These are phyloP conservation scores for Letharia lupina DNA, from an alignment of 495 filamentous ascomycete genomes.

Conservation along the genomic window DNA sequence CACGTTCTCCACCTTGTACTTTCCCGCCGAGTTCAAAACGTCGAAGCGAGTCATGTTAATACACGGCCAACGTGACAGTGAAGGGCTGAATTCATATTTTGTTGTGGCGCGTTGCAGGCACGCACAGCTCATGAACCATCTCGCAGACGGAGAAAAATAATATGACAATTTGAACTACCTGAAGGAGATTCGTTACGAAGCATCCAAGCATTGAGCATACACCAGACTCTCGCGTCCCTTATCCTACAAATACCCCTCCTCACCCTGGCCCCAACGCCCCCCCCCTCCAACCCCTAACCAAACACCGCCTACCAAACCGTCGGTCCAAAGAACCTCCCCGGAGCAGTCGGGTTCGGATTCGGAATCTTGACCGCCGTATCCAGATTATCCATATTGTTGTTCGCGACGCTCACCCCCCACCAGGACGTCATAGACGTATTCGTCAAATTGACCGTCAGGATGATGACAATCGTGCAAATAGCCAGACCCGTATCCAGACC, in stretches of 20 bases:
- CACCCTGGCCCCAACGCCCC: too few relatives aligned
- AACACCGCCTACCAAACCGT: conserved; percentile 31
- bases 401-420: conserved; percentile 54
- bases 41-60: too few relatives aligned
- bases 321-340: conserved; percentile 55
- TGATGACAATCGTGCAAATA: conserved; percentile 59
- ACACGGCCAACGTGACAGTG: too few relatives aligned
- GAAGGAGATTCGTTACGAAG: neutral
- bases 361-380: conserved; percentile 33
- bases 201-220: neutral
- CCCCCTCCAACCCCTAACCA: too few relatives aligned
- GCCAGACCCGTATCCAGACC: conserved; percentile 62
- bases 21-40: too few relatives aligned
- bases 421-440: conserved; percentile 47
- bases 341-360: conserved; percentile 29
- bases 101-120: too few relatives aligned
- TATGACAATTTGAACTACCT: neutral
- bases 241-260: neutral
- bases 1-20: too few relatives aligned
- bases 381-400: conserved; percentile 38
- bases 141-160: too few relatives aligned
- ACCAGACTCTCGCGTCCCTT: neutral
- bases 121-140: too few relatives aligned
- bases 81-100: too few relatives aligned
- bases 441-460: conserved; percentile 55